Evolutionary conservation across 208 protist genomes (phyloP), one percentile per base, ranked within the genome.

Genomic region (Wallacemonas sp.): DNA sequence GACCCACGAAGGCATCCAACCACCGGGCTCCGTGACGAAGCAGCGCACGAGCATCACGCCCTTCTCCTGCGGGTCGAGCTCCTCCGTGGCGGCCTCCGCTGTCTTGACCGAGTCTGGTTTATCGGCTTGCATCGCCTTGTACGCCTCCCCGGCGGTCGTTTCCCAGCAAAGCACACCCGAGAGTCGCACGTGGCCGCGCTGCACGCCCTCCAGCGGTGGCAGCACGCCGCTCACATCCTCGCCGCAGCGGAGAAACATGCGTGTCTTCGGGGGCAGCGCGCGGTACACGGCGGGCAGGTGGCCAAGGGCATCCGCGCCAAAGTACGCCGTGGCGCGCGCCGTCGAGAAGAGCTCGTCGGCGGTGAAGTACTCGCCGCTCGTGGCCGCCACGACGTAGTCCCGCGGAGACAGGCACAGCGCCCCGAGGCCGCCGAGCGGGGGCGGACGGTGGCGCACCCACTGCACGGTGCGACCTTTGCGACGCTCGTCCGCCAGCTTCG

Each of bases 201-300:
- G 22, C 54, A 70, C 80, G 3, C 73, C 44, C 54, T 50, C 28
- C 7, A 66, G 25, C 14, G 67, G 64, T 14, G 76, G 76, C 14
- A 87, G 29, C 38, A 80, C 70, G 8, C 52, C 66, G 20, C 64
- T 42, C 33, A 73, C 76, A 54, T 87, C 77, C 74, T 81, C 77
- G 20, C 42, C 70, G 33, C 57, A 66, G 7, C 66, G 57, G 0
- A 82, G 25, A 42, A 77, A 72, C 46, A 87, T 64, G 48, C 46
- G 57, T 1, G 65, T 66, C 38, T 62, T 20, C 2, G 8, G 10
- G 3, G 67, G 57, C 2, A 77, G 54, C 39, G 57, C 22, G n/a
- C 22, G 28, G 5, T 72, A 32, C 28, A 31, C 31, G 23, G 1
- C 26, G 5, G 62, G 29, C 2, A 76, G 31, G 25, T 38, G 12